These are phyloP conservation scores for Fraxinus floribunda DNA, from an alignment of 305 asterid species.

Conservation along the genomic window DNA sequence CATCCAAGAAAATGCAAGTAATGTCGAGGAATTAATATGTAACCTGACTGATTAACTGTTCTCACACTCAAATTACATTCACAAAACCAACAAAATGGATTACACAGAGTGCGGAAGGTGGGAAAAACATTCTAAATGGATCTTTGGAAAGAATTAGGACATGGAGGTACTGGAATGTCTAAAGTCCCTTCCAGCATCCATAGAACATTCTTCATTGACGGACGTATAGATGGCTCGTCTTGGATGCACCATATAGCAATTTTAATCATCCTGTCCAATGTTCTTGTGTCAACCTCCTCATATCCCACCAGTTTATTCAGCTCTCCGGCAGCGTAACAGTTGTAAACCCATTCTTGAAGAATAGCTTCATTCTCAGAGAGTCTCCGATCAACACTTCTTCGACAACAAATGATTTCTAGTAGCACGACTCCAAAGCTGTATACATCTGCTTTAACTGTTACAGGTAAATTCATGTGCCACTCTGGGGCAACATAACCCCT, in stretches of 20 bases:
- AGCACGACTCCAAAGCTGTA: conserved; percentile 55
- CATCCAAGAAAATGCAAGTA: neutral
- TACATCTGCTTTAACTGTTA: conserved; percentile 50
- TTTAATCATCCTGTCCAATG: conserved; percentile 34
- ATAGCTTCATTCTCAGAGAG: conserved; percentile 38
- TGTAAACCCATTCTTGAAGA: conserved; percentile 45
- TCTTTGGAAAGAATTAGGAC: conserved; percentile 41
- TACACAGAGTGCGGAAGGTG: neutral
- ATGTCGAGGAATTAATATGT: neutral
- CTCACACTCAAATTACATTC: neutral
- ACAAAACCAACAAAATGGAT: neutral
- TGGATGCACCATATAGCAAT: conserved; percentile 40
- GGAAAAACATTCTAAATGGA: conserved; percentile 1
- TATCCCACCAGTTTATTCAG: conserved; percentile 21
- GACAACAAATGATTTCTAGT: conserved; percentile 38
- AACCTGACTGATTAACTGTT: neutral
- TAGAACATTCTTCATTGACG: conserved; percentile 49
- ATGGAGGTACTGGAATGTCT: conserved; percentile 48
- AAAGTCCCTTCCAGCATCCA: conserved; percentile 54
- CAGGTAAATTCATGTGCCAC: conserved; percentile 39
- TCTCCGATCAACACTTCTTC: conserved; percentile 35
- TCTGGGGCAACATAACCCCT: conserved; percentile 56
- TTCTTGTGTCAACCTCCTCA: conserved; percentile 23
- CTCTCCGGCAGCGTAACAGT: conserved; percentile 31
- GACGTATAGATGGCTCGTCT: conserved; percentile 40